Evolutionary conservation across 169 alveolate genomes (phyloP), one percentile per base, ranked within the genome.

Genomic region (Plasmodium billcollinsi): DNA sequence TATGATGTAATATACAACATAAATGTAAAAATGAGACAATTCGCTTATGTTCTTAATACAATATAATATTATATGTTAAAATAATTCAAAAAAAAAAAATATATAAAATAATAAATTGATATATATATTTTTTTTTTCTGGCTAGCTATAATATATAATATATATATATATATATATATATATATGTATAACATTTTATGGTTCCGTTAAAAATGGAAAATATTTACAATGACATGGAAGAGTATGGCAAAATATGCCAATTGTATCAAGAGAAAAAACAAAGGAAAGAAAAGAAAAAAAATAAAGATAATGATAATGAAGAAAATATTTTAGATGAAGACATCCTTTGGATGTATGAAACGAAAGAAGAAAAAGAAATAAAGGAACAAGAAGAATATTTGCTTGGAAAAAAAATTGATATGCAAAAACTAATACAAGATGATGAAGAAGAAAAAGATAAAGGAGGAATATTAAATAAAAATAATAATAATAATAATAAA

Each of bases 181-280:
- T 33, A 52, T 52, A 52, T 52, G 65, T 56, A 56, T 15, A 15
- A 15, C 21, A 15, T 56, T 56, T 15, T 56, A 15, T 9, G 21
- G 15, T 12, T 56, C 12, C 7, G 65, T 56, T 56, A 56, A 80
- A 54, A 80, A 80, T 80, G 90, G 90, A 80, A 73, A 69, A 69
- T 73, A 66, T 80, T 15, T 80, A 80, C 69, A 80, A 80, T 80
- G 90, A 80, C 29, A 80, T 80, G 90, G 90, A 80, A 69, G 90
- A 80, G 24, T 80, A 80, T 80, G 90, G 90, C 47, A 80, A 80
- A 61, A 80, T 80, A 45, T 69, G 85, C 50, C 90, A 80, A 45
- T 63, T 80, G 49, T 80, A 80, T 62, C 49, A 56, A 9, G 90
- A 80, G 65, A 80, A 80, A 69, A 67, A 80, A 58, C 90, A 80